Evolutionary conservation across 2,329 filamentous ascomycete species (phyloP).

Genomic region (Talaromyces marneffei): DNA sequence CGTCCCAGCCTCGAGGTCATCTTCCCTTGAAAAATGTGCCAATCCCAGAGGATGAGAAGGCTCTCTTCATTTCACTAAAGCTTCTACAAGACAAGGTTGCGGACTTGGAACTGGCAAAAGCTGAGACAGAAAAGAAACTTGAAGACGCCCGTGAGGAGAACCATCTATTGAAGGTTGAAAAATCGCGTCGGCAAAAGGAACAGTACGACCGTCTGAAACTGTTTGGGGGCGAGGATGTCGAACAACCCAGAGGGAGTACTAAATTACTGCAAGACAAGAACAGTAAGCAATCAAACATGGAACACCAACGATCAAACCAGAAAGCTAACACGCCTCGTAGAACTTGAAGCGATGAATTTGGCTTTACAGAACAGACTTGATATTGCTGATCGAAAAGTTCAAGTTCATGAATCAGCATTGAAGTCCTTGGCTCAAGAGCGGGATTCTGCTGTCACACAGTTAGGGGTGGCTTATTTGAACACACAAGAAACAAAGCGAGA

Average conservation of each 20-base stretch:
- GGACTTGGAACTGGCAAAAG: constrained; percentile 52
- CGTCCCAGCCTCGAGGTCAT: constrained; percentile 35
- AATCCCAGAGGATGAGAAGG: constrained; percentile 58
- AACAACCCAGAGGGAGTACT: constrained; percentile 28
- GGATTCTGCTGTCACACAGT: constrained; percentile 53
- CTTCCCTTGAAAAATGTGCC: constrained; percentile 49
- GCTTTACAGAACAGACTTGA: constrained; percentile 52
- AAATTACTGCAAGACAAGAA: constrained; percentile 32
- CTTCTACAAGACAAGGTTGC: constrained; percentile 54
- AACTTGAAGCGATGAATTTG: constrained; percentile 49
- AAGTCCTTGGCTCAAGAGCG: constrained; percentile 52
- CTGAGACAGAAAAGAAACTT: constrained; percentile 44
- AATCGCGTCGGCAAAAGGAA: constrained; percentile 28
- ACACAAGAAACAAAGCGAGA: constrained; percentile 41
- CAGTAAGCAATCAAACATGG: constrained; percentile 26
- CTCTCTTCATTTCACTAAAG: constrained; percentile 56
- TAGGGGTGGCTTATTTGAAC: constrained; percentile 52
- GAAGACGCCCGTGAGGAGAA: constrained; percentile 50
- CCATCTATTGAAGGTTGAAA: constrained; percentile 44
- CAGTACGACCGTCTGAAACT: constrained; percentile 28
- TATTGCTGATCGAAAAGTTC: constrained; percentile 50
- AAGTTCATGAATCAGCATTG: constrained; percentile 49
- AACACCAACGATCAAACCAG: background rate
- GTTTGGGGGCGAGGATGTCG: constrained; percentile 42
- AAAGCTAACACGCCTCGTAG: constrained; percentile 26